These are phyloP conservation scores for Geranomyces variabilis DNA, from an alignment of 192 early-diverging fungal genomes.

Conservation along the genomic window DNA sequence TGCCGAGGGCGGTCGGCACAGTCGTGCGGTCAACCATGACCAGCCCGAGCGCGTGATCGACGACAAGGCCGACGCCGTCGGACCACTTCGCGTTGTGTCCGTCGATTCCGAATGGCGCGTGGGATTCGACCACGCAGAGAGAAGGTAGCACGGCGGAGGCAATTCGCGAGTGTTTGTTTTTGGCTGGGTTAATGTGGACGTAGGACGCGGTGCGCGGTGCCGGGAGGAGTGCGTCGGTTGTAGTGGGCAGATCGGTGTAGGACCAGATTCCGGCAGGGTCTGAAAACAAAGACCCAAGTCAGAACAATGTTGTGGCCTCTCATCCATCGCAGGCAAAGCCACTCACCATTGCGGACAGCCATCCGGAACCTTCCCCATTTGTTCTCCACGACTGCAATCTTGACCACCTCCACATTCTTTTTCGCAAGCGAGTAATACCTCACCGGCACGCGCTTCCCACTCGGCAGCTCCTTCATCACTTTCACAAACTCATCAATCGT, in stretches of 20 bases:
- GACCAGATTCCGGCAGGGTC: slow-evolving; percentile 73
- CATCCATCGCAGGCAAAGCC: too few species aligned
- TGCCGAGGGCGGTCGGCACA: slow-evolving; percentile 72
- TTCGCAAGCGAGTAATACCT: slow-evolving; percentile 37
- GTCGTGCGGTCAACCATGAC: slow-evolving; percentile 77
- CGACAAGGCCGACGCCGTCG: slow-evolving; percentile 50
- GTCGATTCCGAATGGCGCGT: slow-evolving; percentile 62
- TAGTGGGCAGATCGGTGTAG: slow-evolving; percentile 62
- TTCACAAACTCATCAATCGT: slow-evolving; percentile 73
- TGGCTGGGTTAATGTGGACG: slow-evolving; percentile 39
- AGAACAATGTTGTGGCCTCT: neutral
- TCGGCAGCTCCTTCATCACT: slow-evolving; percentile 55
- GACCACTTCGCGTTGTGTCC: slow-evolving; percentile 56
- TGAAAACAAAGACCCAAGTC: slow-evolving; percentile 10
- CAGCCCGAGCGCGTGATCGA: slow-evolving; percentile 71
- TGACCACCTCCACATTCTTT: slow-evolving; percentile 43
- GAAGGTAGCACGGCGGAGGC: slow-evolving; percentile 71
- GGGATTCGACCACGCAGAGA: slow-evolving; percentile 77
- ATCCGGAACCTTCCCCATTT: slow-evolving; percentile 41
- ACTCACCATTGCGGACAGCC: slow-evolving; percentile 33
- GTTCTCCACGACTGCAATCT: slow-evolving; percentile 40
- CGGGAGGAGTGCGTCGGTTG: slow-evolving; percentile 54
- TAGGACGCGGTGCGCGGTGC: slow-evolving; percentile 72
- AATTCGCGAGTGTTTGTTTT: slow-evolving; percentile 42
- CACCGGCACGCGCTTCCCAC: slow-evolving; percentile 36